Evolutionary conservation across 176 grass and related monocot genomes (phyloP).

Genomic region (Pontederia crassipes): DNA sequence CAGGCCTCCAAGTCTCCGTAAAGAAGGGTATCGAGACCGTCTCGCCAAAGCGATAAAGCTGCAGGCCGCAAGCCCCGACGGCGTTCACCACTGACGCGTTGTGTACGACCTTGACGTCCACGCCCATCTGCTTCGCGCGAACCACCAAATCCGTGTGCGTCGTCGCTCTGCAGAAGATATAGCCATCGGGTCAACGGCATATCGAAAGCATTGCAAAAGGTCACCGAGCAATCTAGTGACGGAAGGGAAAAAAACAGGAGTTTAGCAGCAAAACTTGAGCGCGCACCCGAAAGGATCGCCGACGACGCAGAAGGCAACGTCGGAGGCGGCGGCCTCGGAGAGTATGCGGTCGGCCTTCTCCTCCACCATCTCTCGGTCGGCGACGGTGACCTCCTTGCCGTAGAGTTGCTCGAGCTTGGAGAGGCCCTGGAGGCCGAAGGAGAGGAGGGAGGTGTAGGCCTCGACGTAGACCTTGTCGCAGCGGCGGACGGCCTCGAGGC

Average conservation of each 20-base stretch:
- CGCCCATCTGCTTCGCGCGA: conserved; percentile 67
- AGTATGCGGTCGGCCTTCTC: conserved; percentile 66
- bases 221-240: not conserved
- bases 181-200: not conserved
- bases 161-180: conserved; percentile 48
- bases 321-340: conserved; percentile 26
- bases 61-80: conserved; percentile 77
- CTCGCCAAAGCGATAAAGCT: conserved; percentile 89
- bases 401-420: conserved; percentile 81
- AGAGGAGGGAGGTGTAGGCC: conserved; percentile 90
- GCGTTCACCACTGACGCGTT: conserved; percentile 95
- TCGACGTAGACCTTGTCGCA: conserved; percentile 81
- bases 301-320: conserved; percentile 79
- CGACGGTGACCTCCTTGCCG: conserved; percentile 64
- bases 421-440: conserved; percentile 67
- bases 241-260: not conserved
- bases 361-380: conserved; percentile 92
- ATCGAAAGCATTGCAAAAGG: not conserved
- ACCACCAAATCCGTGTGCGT: conserved; percentile 92
- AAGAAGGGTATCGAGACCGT: conserved; percentile 94
- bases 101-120: conserved; percentile 75
- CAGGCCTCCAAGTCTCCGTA: conserved; percentile 84
- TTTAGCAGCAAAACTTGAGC: not conserved
- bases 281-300: conserved; percentile 91
- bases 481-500: conserved; percentile 61